Evolutionary conservation across 139 green algal genomes (phyloP), one percentile per base, ranked within the genome.

Genomic region (Picochlorum sp.): DNA sequence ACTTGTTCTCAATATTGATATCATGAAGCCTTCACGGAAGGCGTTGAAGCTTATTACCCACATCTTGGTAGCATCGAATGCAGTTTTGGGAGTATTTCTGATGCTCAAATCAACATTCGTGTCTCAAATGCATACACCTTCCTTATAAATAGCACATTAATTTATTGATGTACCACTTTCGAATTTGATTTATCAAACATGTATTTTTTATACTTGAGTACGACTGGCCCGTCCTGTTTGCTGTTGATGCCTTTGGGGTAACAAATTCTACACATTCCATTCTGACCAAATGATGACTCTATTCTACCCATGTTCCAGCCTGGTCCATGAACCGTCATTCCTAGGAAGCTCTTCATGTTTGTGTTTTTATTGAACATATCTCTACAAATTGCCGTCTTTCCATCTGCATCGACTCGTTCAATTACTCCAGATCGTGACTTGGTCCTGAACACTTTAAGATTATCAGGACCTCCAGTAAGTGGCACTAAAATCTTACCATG

Each of bases 301-400:
- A 95, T 85, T 3, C 50, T 65, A 29, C 39, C 39, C 8, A 47
- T 16, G 22, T 12, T 1, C 22, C 39, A 16, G 22, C 22, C 8
- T 24, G 39, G 39, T 22, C 84, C 82, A 55, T 24, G 47, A 22
- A 86, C 79, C 59, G 75, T 69, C 55, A 88, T 78, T 33, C 80
- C 80, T 36, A 75, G 32, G 33, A 97, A 98, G 7, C 75, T 33
- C 0, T 66, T 57, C 20, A 96, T 65, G 61, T 96, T 87, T 7
- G 84, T 95, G 25, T 97, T 91, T 58, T 93, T 94, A 59, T 95
- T 93, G 62, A 98, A 96, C 62, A 98, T 78, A 7, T 80, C 75
- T 25, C 74, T 74, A 56, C 86, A 86, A 22, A 98, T 78, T 9
- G 83, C 86, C 7, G 72, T 87, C 25, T 45, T 47, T 16, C 76